These are phyloP conservation scores for Artemisia annua DNA, from an alignment of 129 eudicot genomes.

Conservation along the genomic window DNA sequence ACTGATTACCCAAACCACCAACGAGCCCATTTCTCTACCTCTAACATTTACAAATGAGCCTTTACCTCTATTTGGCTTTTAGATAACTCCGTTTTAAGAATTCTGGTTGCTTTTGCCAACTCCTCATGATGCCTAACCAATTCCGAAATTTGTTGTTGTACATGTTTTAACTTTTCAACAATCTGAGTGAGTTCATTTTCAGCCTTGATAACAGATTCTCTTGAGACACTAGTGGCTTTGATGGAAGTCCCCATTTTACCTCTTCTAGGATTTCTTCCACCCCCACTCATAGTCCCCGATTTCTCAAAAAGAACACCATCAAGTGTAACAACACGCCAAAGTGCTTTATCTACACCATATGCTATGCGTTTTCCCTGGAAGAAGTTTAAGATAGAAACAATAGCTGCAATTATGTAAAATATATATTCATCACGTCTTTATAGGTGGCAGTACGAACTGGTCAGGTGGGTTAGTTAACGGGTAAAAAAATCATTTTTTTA, in stretches of 20 bases:
- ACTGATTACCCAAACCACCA: too few relatives aligned
- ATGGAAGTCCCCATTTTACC: conserved; percentile 93
- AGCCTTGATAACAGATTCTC: conserved; percentile 66
- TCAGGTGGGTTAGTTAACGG: too few relatives aligned
- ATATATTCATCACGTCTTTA: background rate
- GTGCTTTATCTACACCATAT: conserved; percentile 63
- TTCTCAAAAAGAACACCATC: conserved; percentile 84
- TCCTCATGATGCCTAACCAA: conserved; percentile 52
- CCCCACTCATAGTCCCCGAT: conserved; percentile 98
- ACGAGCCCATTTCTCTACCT: too few relatives aligned
- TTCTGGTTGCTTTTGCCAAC: conserved; percentile 51
- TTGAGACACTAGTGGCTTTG: conserved; percentile 74
- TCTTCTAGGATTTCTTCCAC: conserved; percentile 88
- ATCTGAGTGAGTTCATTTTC: conserved; percentile 58
- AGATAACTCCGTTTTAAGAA: conserved; percentile 70
- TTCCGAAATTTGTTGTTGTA: conserved; percentile 49
- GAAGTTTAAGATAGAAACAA: conserved; percentile 6
- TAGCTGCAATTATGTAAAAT: background rate
- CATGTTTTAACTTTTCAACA: conserved; percentile 44
- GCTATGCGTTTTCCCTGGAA: conserved; percentile 85
- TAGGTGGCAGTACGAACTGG: too few relatives aligned
- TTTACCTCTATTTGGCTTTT: conserved; percentile 82
- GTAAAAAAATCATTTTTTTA: too few relatives aligned
- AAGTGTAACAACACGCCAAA: conserved; percentile 81
- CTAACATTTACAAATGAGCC: background rate